phyloP scores from a whole-genome alignment of 2,329 filamentous ascomycete genomes.

The Hypoxylon sp. region DNA sequence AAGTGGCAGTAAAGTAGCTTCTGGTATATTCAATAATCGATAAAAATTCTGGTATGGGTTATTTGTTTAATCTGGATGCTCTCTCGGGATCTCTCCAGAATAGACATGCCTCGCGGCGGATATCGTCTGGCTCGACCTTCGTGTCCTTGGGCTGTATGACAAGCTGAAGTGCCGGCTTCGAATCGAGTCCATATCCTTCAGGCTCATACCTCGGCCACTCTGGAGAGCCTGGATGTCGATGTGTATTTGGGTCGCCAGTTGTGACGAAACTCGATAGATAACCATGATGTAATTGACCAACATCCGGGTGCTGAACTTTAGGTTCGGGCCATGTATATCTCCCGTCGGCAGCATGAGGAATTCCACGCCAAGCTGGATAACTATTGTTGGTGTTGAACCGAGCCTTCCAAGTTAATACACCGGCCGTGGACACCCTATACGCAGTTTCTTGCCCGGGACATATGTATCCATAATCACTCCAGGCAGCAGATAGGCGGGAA shows the following conservation, averaged over 20 bases:
- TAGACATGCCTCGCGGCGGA: conserved; percentile 46
- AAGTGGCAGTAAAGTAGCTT: too few species aligned
- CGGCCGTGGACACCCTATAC: conserved; percentile 47
- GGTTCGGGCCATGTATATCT: conserved; percentile 51
- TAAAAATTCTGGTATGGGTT: too few species aligned
- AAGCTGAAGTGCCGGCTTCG: conserved; percentile 43
- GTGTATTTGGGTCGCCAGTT: conserved; percentile 47
- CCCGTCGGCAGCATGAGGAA: conserved; percentile 50
- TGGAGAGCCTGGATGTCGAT: conserved; percentile 29
- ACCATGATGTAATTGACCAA: conserved; percentile 49
- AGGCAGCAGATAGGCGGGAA: conserved; percentile 53
- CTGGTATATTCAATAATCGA: too few species aligned
- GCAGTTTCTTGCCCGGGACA: conserved; percentile 56
- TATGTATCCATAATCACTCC: conserved; percentile 56
- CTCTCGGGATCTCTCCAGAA: conserved; percentile 50
- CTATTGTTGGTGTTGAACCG: conserved; percentile 51
- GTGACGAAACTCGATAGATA: conserved; percentile 51
- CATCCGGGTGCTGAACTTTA: conserved; percentile 47
- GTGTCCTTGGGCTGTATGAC: conserved; percentile 47
- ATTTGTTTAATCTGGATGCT: conserved; percentile 49
- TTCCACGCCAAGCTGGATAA: conserved; percentile 48
- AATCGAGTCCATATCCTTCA: conserved; percentile 38
- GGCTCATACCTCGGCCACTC: conserved; percentile 44
- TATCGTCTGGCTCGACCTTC: conserved; percentile 46
- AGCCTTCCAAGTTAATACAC: conserved; percentile 49